Evolutionary conservation across 202 grass and related monocot genomes (phyloP).

Genomic region (Hordeum pubiflorum): DNA sequence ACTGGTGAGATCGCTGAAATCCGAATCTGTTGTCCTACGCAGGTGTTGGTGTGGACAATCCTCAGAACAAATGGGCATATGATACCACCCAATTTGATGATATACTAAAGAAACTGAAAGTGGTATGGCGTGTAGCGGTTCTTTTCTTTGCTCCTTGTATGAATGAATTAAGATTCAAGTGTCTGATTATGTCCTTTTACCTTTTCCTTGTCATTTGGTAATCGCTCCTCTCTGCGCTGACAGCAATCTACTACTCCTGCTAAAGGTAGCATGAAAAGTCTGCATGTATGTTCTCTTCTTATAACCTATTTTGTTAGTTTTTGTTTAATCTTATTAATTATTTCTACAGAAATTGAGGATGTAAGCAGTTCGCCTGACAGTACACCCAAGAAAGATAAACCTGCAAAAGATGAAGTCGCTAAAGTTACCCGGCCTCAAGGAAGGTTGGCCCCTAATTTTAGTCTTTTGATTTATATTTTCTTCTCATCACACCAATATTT

Average conservation of each 20-base stretch:
- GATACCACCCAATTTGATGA: constrained; percentile 90
- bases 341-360: constrained; percentile 38
- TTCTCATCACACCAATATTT: constrained; percentile 3
- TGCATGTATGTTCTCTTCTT: not conserved
- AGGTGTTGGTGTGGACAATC: constrained; percentile 80
- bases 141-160: constrained; percentile 16
- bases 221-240: not conserved
- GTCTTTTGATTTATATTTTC: not conserved
- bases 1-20: not conserved
- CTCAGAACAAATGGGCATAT: constrained; percentile 80
- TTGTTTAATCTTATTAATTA: not conserved
- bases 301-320: not conserved
- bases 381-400: constrained; percentile 47
- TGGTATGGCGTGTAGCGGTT: constrained; percentile 33
- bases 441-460: constrained; percentile 39
- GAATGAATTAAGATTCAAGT: not conserved
- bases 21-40: not conserved
- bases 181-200: not conserved
- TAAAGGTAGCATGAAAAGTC: constrained; percentile 34
- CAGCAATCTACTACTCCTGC: constrained; percentile 67
- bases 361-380: constrained; percentile 30
- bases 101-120: constrained; percentile 96
- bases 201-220: not conserved
- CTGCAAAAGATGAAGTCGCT: constrained; percentile 33
- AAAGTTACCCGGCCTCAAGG: constrained; percentile 84